A percentile compares a stretch with the other conserved stretches of the same genome.
These are phyloP conservation scores for Thelonectria blattea DNA, from an alignment of 2,329 filamentous ascomycete species.

Conservation along the genomic window DNA sequence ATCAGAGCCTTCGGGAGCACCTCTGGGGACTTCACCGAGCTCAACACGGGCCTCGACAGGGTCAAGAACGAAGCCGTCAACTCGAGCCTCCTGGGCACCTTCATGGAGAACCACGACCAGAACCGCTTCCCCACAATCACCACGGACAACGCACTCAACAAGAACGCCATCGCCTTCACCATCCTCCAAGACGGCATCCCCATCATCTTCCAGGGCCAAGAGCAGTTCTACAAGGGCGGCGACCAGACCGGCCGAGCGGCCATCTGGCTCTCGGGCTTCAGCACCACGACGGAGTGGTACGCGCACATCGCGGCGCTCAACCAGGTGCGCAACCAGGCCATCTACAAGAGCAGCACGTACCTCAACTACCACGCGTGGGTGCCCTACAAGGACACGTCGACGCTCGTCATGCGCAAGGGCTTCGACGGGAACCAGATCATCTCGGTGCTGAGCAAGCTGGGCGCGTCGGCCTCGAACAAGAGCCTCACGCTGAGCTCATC, in stretches of 20 bases:
- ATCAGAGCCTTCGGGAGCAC: slow-evolving; percentile 19
- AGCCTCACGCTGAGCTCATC: not conserved
- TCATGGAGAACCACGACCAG: slow-evolving; percentile 29
- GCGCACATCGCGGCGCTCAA: slow-evolving; percentile 19
- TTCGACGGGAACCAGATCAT: slow-evolving; percentile 25
- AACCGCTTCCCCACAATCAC: slow-evolving; percentile 21
- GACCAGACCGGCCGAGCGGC: slow-evolving; percentile 23
- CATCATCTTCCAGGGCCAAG: slow-evolving; percentile 23
- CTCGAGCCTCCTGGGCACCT: slow-evolving; percentile 23
- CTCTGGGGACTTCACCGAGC: slow-evolving; percentile 20
- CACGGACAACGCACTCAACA: slow-evolving; percentile 22
- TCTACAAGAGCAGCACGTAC: slow-evolving; percentile 23
- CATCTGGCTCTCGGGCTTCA: slow-evolving; percentile 21
- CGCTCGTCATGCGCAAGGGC: slow-evolving; percentile 24
- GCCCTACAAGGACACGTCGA: slow-evolving; percentile 16
- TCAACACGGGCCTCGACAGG: slow-evolving; percentile 10
- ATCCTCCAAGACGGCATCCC: slow-evolving; percentile 26
- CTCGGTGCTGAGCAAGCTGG: slow-evolving; percentile 25
- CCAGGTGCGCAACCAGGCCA: slow-evolving; percentile 25
- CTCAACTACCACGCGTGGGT: slow-evolving; percentile 25
- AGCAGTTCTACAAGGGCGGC: slow-evolving; percentile 21
- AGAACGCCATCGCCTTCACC: slow-evolving; percentile 24
- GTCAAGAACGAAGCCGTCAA: slow-evolving; percentile 24
- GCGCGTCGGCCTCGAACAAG: slow-evolving; percentile 15
- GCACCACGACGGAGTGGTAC: slow-evolving; percentile 21